Percentiles rank a stretch among this genome's conserved stretches.
These are phyloP conservation scores for Botryotinia calthae DNA, from an alignment of 2,329 filamentous ascomycete genomes.

Conservation along the genomic window DNA sequence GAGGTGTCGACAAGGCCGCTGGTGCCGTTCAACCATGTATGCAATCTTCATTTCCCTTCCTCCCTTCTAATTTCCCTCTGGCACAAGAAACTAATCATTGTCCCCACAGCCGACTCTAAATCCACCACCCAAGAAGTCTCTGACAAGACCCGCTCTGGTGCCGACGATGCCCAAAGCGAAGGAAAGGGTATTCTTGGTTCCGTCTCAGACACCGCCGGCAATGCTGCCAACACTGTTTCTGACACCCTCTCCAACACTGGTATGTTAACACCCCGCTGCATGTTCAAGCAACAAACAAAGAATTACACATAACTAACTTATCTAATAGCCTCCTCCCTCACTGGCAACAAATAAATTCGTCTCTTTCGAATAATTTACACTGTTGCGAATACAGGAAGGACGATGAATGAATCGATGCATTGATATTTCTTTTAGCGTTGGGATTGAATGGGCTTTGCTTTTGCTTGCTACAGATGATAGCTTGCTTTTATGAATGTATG, in stretches of 20 bases:
- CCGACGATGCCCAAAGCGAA: constrained; percentile 43
- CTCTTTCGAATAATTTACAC: neutral
- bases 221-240: constrained; percentile 27
- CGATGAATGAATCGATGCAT: neutral
- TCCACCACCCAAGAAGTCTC: constrained; percentile 47
- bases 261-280: neutral
- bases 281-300: neutral
- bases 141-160: constrained; percentile 44
- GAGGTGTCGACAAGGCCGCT: constrained; percentile 47
- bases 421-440: constrained; percentile 4
- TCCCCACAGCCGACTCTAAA: constrained; percentile 41
- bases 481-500: neutral
- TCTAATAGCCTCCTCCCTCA: neutral
- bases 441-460: neutral
- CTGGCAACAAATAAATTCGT: constrained; percentile 9
- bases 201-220: constrained; percentile 43
- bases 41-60: constrained; percentile 22
- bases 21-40: constrained; percentile 46
- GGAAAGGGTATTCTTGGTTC: constrained; percentile 42
- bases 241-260: constrained; percentile 20
- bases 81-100: neutral
- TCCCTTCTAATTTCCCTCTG: neutral
- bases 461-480: neutral
- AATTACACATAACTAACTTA: neutral
- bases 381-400: too few relatives aligned